Percentiles rank a stretch among this genome's conserved stretches.
Evolutionary conservation across 192 early-diverging fungal genomes (phyloP).

Genomic region (Radiomyces spectabilis): DNA sequence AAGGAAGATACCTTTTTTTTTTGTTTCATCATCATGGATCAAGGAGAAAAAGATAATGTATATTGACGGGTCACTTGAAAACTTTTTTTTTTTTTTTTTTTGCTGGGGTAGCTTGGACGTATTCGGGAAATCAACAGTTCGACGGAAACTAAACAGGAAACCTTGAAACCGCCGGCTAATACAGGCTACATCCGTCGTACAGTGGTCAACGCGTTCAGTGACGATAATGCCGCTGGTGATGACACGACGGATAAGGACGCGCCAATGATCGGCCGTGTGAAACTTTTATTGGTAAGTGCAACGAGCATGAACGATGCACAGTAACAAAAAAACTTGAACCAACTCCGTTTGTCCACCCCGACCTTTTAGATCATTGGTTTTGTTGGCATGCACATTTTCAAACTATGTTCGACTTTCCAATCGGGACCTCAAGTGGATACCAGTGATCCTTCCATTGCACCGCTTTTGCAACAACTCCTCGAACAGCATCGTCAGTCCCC

Average conservation of each 20-base stretch:
- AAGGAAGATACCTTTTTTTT: too few relatives aligned
- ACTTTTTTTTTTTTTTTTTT: conserved; percentile 11
- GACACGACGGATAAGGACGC: conserved; percentile 33
- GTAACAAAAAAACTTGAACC: too few relatives aligned
- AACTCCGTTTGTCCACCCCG: too few relatives aligned
- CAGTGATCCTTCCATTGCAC: conserved; percentile 26
- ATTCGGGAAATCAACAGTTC: conserved; percentile 33
- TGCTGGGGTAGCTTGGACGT: conserved; percentile 29
- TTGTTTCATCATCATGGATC: neutral
- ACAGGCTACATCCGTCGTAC: conserved; percentile 53
- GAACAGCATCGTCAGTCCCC: conserved; percentile 32
- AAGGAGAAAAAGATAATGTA: conserved; percentile 1
- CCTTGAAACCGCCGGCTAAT: neutral
- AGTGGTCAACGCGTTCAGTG: conserved; percentile 53
- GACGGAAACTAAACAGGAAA: neutral
- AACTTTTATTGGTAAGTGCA: conserved; percentile 42
- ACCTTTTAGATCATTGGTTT: conserved; percentile 55
- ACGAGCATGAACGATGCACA: too few relatives aligned
- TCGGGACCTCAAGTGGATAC: conserved; percentile 33
- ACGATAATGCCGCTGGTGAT: conserved; percentile 14
- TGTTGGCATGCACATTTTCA: conserved; percentile 55
- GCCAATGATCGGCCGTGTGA: conserved; percentile 48
- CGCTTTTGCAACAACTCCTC: conserved; percentile 37
- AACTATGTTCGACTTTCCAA: conserved; percentile 47
- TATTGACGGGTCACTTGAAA: neutral